Conservation (phyloP, 2,329 filamentous ascomycete species). For the Cladophialophora psammophila region DNA sequence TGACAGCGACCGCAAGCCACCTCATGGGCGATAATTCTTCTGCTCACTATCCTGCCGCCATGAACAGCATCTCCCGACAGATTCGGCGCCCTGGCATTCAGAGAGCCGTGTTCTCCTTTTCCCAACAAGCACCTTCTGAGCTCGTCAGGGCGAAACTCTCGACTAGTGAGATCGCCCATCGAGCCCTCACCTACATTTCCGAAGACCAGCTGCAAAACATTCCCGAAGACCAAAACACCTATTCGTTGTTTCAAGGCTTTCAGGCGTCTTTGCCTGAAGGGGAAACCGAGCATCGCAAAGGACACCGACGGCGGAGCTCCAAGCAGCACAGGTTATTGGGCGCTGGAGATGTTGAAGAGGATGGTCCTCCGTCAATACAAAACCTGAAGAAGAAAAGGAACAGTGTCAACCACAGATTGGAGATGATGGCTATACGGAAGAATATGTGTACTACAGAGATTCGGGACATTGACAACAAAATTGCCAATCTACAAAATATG, state of each 20-base stretch:
- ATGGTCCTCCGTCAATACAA: constrained; percentile 71
- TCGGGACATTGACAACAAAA: constrained; percentile 94
- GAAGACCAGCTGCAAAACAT: constrained; percentile 91
- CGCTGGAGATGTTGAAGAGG: constrained; percentile 64
- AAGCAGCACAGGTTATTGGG: constrained; percentile 77
- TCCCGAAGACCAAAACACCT: constrained; percentile 82
- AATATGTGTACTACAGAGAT: constrained; percentile 98
- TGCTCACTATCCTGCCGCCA: constrained; percentile 81
- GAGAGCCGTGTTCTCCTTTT: constrained; percentile 88
- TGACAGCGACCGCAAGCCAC: constrained; percentile 90
- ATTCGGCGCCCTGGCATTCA: constrained; percentile 83
- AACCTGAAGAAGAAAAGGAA: constrained; percentile 82
- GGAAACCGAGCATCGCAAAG: constrained; percentile 69
- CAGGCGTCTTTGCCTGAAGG: constrained; percentile 84
- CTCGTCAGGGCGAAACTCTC: constrained; percentile 91
- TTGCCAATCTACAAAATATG: constrained; percentile 91
- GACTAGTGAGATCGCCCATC: constrained; percentile 89
- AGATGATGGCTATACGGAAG: constrained; percentile 91
- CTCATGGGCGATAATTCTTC: constrained; percentile 72
- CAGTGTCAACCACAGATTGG: constrained; percentile 80
- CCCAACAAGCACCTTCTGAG: constrained; percentile 90
- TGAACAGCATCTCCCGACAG: constrained; percentile 89
- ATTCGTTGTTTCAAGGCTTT: constrained; percentile 96
- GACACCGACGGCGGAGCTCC: constrained; percentile 72
- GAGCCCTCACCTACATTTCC: constrained; percentile 84